Evolutionary conservation across 768 basidiomycete genomes (phyloP), one percentile per base, ranked within the genome.

Genomic region (Auricularia cornea): DNA sequence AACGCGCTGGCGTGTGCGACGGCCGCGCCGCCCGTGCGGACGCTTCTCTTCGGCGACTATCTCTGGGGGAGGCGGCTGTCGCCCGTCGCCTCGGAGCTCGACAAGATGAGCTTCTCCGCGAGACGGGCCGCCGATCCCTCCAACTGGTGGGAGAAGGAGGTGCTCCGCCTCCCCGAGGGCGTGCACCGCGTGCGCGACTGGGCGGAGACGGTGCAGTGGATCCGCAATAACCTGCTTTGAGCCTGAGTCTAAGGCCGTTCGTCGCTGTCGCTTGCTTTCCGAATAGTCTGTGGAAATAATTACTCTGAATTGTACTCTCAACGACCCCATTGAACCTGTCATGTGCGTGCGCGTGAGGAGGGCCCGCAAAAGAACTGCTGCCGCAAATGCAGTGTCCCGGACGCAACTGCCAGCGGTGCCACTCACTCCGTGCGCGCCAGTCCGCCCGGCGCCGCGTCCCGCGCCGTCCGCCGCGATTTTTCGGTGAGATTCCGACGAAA

Each of bases 61-160:
- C 78, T 83, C 66, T 92, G 91, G 91, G 90, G 87, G 69, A 76
- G 83, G 70, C 81, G 87, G 52, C 63, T 82, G 16, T 86, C 84
- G 3, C 54, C 62, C 65, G 20, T 52, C 60, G 35, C 67, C 66
- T 30, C 60, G 20, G 59, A 65, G 20, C 60, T 69, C 41, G 70
- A 72, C 59, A 38, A 35, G 10, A 59, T 73, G 66, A 70, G 71
- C 12, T 74, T 72, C 64, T 60, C 64, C 11, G 69, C 68, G 59
- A 41, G 67, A 63, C 23, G 51, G 23, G 32, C 32, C 62, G 11
- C 61, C 59, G 18, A 65, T 67, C 51, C 69, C 73, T 40, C 66
- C 28, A 23, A 56, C n/a, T 65, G 64, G 62, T 67, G 66, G 66
- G 31, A 63, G 23, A 61, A 29, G 28, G 66, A 65, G 6, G 16